Conservation (phyloP, 140 eudicot species). For the Anethum foeniculum region DNA sequence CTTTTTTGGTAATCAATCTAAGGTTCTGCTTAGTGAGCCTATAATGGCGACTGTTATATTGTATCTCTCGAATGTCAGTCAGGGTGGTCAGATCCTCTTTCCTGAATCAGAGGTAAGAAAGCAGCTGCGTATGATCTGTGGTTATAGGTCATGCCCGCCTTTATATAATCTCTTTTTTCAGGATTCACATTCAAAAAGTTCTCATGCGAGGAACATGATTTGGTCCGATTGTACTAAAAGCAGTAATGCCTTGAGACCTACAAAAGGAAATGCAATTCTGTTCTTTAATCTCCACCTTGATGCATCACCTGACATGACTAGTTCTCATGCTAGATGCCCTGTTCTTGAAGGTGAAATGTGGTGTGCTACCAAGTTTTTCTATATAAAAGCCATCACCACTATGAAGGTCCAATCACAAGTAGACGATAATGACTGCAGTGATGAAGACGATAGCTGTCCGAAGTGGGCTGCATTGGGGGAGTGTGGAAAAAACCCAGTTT, state of each 20-base stretch:
- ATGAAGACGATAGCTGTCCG: constrained; percentile 72
- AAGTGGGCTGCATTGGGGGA: constrained; percentile 83
- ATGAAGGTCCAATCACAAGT: constrained; percentile 10
- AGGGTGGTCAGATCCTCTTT: constrained; percentile 82
- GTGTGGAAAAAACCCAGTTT: constrained; percentile 70
- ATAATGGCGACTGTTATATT: constrained; percentile 61
- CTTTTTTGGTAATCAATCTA: constrained; percentile 34
- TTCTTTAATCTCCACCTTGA: constrained; percentile 67
- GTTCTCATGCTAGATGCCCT: constrained; percentile 70
- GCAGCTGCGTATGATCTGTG: neutral
- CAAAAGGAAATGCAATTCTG: constrained; percentile 65
- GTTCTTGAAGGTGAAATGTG: constrained; percentile 68
- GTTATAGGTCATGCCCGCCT: neutral
- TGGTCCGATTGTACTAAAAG: constrained; percentile 47
- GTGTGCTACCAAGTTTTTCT: constrained; percentile 61
- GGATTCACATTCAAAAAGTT: constrained; percentile 32
- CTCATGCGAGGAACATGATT: constrained; percentile 29
- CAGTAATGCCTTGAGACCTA: constrained; percentile 40
- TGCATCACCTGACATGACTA: constrained; percentile 55
- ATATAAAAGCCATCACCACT: constrained; percentile 19
- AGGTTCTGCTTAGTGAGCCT: constrained; percentile 31
- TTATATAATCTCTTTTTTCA: neutral
- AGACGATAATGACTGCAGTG: constrained; percentile 47
- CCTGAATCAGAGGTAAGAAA: constrained; percentile 58
- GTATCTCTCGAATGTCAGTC: constrained; percentile 72